Conservation (phyloP, 2,329 filamentous ascomycete species). For the Paecilomyces niveus region DNA sequence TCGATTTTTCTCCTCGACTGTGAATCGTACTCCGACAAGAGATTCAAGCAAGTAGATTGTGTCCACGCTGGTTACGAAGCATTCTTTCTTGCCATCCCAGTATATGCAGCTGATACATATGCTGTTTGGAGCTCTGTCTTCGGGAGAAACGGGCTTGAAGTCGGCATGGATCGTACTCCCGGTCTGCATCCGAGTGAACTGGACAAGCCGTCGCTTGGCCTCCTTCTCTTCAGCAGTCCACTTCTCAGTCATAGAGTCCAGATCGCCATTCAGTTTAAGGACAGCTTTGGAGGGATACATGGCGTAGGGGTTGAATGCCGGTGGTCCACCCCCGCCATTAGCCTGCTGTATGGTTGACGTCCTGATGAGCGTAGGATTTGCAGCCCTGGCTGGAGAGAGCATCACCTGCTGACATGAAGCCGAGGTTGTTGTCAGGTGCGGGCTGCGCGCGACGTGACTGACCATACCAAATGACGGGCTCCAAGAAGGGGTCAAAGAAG, state of each 20-base stretch:
- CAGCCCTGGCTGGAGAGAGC: conserved; percentile 37
- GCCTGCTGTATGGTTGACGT: conserved; percentile 60
- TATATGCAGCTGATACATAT: conserved; percentile 97
- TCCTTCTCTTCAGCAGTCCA: conserved; percentile 80
- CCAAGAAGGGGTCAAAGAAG: conserved; percentile 42
- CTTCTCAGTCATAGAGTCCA: conserved; percentile 72
- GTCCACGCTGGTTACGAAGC: conserved; percentile 92
- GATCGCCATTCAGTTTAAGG: conserved; percentile 76
- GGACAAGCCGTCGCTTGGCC: conserved; percentile 73
- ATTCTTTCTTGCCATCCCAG: conserved; percentile 88
- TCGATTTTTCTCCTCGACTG: conserved; percentile 96
- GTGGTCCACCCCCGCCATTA: conserved; percentile 40
- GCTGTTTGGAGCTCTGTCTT: conserved; percentile 73
- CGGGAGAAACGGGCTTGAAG: conserved; percentile 71
- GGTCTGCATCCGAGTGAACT: conserved; percentile 75
- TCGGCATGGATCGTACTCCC: conserved; percentile 74
- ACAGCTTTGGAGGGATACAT: conserved; percentile 79
- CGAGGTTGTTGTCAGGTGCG: conserved; percentile 34
- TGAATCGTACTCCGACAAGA: conserved; percentile 78
- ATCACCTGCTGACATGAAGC: conserved; percentile 31
- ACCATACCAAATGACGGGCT: conserved; percentile 42
- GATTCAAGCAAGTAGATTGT: conserved; percentile 93
- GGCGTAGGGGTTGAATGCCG: conserved; percentile 67
- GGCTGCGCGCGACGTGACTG: conserved; percentile 36
- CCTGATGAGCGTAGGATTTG: conserved; percentile 57